These are phyloP conservation scores for Citrus unshiu DNA, from an alignment of 345 rosid species.

Conservation along the genomic window DNA sequence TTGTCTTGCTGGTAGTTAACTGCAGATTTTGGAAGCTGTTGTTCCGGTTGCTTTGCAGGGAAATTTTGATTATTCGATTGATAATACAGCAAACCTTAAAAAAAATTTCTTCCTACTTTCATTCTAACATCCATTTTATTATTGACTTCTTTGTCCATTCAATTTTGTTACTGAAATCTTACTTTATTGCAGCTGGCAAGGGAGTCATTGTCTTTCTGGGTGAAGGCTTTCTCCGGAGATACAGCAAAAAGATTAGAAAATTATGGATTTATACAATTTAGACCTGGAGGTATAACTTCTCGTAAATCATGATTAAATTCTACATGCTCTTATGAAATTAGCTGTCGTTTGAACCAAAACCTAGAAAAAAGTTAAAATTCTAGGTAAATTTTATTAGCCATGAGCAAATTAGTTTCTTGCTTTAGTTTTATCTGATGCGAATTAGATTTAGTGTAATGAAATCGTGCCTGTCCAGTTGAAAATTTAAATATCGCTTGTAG, in stretches of 20 bases:
- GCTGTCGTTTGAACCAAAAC: background rate
- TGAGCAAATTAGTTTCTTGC: constrained; percentile 4
- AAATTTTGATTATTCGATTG: background rate
- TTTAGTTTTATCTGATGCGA: background rate
- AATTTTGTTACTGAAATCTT: constrained; percentile 1
- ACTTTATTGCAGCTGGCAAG: constrained; percentile 72
- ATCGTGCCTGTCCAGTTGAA: background rate
- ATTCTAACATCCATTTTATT: background rate
- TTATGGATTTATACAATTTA: constrained; percentile 88
- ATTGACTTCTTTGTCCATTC: background rate
- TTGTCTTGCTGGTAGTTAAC: background rate
- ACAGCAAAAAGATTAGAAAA: constrained; percentile 96
- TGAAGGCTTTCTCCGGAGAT: constrained; percentile 96
- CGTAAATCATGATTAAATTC: background rate
- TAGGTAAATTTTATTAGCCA: background rate
- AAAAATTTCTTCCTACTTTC: background rate
- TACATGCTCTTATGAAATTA: background rate
- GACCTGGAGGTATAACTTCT: constrained; percentile 78
- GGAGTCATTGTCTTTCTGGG: constrained; percentile 97
- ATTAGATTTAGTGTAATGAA: background rate
- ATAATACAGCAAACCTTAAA: background rate
- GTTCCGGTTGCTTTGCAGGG: background rate
- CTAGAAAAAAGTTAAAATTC: background rate
- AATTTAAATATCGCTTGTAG: background rate
- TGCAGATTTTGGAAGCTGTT: background rate